Evolutionary conservation across 208 protist species (phyloP).

Genomic region (Endotrypanum monterogeii): DNA sequence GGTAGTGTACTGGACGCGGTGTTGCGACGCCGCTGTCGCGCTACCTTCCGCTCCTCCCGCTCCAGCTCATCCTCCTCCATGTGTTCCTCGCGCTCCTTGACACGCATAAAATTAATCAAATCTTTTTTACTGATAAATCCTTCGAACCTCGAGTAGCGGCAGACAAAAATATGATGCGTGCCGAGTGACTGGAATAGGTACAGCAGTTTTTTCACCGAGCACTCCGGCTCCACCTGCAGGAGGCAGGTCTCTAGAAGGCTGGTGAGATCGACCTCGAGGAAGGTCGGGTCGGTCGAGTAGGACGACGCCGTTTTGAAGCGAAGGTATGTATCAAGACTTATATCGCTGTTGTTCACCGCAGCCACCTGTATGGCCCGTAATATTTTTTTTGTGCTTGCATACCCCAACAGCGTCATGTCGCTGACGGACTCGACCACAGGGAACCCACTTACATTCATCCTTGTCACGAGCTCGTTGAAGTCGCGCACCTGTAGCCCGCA

Average conservation of each 20-base stretch:
- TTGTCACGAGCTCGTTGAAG: conserved; percentile 58
- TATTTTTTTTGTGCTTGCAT: conserved; percentile 64
- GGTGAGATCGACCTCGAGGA: conserved; percentile 59
- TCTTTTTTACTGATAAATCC: conserved; percentile 84
- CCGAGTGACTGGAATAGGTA: conserved; percentile 82
- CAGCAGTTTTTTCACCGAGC: conserved; percentile 65
- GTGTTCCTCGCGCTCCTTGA: conserved; percentile 58
- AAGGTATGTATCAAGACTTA: conserved; percentile 47
- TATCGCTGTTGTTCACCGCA: conserved; percentile 42
- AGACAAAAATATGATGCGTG: conserved; percentile 68
- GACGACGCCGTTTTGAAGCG: conserved; percentile 44
- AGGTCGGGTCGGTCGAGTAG: conserved; percentile 21
- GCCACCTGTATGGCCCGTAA: conserved; percentile 59
- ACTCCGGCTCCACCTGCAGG: conserved; percentile 73
- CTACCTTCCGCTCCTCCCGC: conserved; percentile 21
- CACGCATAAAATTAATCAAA: conserved; percentile 75
- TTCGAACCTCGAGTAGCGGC: conserved; percentile 61
- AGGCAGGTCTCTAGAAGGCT: conserved; percentile 56
- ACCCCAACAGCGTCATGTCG: conserved; percentile 72
- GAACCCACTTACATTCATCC: conserved; percentile 72
- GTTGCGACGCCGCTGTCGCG: conserved; percentile 15
- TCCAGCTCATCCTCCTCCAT: conserved; percentile 58
- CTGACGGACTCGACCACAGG: conserved; percentile 62
- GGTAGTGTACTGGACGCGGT: neutral
- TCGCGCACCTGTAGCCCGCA: conserved; percentile 61